Evolutionary conservation across 768 basidiomycete genomes (phyloP), one percentile per base, ranked within the genome.

Genomic region (Pleurotus salmoneostramineus): DNA sequence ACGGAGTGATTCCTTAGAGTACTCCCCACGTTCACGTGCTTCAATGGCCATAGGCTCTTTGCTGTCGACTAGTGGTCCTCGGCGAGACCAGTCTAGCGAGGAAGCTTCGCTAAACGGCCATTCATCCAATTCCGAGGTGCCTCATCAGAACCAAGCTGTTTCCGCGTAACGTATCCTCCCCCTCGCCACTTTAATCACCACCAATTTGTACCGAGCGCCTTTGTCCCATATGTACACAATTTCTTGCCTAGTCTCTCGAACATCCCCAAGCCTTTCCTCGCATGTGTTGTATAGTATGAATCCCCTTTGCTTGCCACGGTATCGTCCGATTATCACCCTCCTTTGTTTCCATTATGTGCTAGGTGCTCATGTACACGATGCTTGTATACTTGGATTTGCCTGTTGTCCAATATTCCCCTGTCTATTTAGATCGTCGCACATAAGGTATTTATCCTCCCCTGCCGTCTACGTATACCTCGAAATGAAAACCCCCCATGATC

Each of bases 41-140:
- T 85, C 87, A 37, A 92, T 92, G 90, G 84, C 88, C 45, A 91
- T 93, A 63, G 89, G 87, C 31, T 88, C 88, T 1, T 71, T 93
- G 33, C 77, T 91, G 4, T 56, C 56, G 21, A 82, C 85, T 15
- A 59, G 74, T 64, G 63, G 81, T 54, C 66, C 77, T 56, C 71
- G 68, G 61, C 69, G 72, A 66, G 77, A 77, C 44, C 62, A 67
- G 31, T 47, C 50, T 47, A 72, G 71, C 54, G 70, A 69, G 31
- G 74, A 76, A 54, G 66, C 59, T 54, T 57, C 64, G 52, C 15
- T 55, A 42, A 55, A 55, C 34, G 15, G 37, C 17, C 40, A 55
- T 40, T 40, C 40, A 15, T 55, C 52, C 10, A 55, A 46, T 48
- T 49, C 37, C 37, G 55, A 60, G 44, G 46, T 34, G 10, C 31